Evolutionary conservation across 2,329 filamentous ascomycete species (phyloP), one percentile per base, ranked within the genome.

Genomic region (Alternaria triticina): DNA sequence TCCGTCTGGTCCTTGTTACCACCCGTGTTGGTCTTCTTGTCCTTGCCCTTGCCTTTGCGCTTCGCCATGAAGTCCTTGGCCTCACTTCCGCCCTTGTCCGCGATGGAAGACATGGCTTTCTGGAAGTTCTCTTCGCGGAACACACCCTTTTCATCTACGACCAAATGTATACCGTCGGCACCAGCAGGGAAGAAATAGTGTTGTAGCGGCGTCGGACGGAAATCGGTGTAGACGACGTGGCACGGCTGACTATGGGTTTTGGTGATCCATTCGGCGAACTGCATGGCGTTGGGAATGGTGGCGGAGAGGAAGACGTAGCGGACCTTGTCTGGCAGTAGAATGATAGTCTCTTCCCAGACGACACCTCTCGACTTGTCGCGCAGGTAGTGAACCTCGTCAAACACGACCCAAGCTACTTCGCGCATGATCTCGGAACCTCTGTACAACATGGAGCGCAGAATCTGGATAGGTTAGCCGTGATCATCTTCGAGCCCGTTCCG

Each of bases 341-440:
- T 99, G 77, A 99, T 98, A 43, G 96, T 98, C 84, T 99, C 96
- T 80, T 99, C 96, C 96, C 96, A 99, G 3, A 99, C 96, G 1
- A 99, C 96, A 84, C 96, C 96, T 81, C 96, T 88, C 54, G 89
- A 85, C 81, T 96, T 96, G 82, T 99, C 96, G 75, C 96, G 90
- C 89, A 99, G 91, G 82, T 99, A 99, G 81, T 99, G 96, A 66
- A 99, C 97, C 81, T 99, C 96, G 81, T 99, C 96, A 73, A 99
- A 99, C 3, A 99, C 86, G 2, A 99, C 96, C 96, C 96, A 99
- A 13, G 92, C 94, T 2, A 99, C 96, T 83, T 99, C 96, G 70
- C 96, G 93, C 95, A 99, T 99, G 69, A 99, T 98, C 83, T 99
- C 96, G 0, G 96, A 98, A 64, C 96, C 96, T 71, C 96, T 89